Percentiles rank a stretch among this genome's conserved stretches.
Evolutionary conservation across 1,284 basidiomycete genomes (phyloP).

Genomic region (Ceratobasidium sp.): DNA sequence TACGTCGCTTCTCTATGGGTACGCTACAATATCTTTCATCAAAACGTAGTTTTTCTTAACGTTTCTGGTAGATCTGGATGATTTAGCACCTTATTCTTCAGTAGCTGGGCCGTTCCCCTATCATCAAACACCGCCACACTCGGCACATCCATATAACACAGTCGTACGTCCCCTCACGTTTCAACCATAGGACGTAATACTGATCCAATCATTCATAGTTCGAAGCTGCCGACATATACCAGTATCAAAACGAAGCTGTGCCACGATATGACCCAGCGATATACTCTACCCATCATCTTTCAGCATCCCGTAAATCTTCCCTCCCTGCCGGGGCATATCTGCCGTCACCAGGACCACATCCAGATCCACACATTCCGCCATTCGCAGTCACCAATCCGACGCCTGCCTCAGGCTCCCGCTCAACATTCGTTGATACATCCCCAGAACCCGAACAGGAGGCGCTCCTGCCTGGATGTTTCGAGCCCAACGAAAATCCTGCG

Average conservation of each 20-base stretch:
- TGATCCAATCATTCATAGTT: not conserved
- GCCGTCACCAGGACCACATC: not conserved
- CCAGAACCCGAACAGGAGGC: slow-evolving; percentile 6
- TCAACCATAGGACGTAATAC: not conserved
- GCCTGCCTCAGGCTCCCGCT: not conserved
- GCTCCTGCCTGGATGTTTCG: slow-evolving; percentile 20
- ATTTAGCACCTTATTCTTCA: not conserved
- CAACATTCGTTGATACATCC: not conserved
- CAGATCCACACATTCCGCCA: not conserved
- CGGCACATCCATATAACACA: slow-evolving; percentile 16
- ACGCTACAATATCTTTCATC: not conserved
- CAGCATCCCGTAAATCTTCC: not conserved
- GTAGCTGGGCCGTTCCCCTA: slow-evolving; percentile 1
- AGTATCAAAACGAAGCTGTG: slow-evolving; percentile 4
- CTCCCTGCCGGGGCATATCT: slow-evolving; percentile 14
- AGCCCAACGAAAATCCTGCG: not conserved
- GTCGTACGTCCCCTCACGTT: not conserved
- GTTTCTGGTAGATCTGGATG: not conserved
- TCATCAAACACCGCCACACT: slow-evolving; percentile 13
- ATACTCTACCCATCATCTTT: not conserved
- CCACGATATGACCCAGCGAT: slow-evolving; percentile 27
- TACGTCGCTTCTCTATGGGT: slow-evolving; percentile 7
- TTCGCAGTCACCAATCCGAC: not conserved
- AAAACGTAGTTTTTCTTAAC: not conserved
- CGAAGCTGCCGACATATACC: slow-evolving; percentile 15